phyloP scores from a whole-genome alignment of 2,329 filamentous ascomycete species.

The Aspergillus alliaceus region DNA sequence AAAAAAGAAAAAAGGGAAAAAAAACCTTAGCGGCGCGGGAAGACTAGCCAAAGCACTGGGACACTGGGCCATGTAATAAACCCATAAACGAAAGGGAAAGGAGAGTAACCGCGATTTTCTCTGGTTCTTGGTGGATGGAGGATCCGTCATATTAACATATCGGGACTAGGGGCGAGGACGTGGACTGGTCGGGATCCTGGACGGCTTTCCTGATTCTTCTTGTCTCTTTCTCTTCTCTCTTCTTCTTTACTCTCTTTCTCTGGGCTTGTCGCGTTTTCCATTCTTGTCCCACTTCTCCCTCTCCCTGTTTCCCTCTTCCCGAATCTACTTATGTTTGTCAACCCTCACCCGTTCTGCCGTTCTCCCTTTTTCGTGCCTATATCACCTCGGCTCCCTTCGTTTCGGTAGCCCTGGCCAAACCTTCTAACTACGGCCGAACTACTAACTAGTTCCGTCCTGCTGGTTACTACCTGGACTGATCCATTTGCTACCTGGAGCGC shows the following conservation, averaged over 20 bases:
- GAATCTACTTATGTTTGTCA: slow-evolving; percentile 1
- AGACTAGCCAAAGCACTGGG: background rate
- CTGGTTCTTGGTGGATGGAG: slow-evolving; percentile 31
- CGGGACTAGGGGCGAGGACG: slow-evolving; percentile 40
- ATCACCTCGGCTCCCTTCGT: background rate
- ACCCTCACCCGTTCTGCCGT: background rate
- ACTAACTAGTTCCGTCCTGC: background rate
- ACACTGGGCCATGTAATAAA: slow-evolving; percentile 6
- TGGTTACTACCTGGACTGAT: slow-evolving; percentile 1
- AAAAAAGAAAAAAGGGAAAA: background rate
- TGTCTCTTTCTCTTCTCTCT: slow-evolving; percentile 16
- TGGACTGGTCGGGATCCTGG: slow-evolving; percentile 36
- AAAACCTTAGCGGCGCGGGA: slow-evolving; percentile 1
- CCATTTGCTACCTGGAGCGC: slow-evolving; percentile 6
- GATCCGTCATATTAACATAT: slow-evolving; percentile 45
- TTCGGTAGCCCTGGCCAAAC: background rate
- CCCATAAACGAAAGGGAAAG: slow-evolving; percentile 5
- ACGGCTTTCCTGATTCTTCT: slow-evolving; percentile 29
- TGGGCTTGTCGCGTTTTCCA: slow-evolving; percentile 10
- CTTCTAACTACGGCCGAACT: slow-evolving; percentile 1
- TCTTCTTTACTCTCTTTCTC: slow-evolving; percentile 9
- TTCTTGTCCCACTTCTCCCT: slow-evolving; percentile 12
- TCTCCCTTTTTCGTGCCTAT: background rate
- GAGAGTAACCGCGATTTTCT: slow-evolving; percentile 15
- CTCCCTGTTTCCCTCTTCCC: background rate